phyloP scores from a whole-genome alignment of 2,329 filamentous ascomycete genomes.

The Parastagonospora nodorum region DNA sequence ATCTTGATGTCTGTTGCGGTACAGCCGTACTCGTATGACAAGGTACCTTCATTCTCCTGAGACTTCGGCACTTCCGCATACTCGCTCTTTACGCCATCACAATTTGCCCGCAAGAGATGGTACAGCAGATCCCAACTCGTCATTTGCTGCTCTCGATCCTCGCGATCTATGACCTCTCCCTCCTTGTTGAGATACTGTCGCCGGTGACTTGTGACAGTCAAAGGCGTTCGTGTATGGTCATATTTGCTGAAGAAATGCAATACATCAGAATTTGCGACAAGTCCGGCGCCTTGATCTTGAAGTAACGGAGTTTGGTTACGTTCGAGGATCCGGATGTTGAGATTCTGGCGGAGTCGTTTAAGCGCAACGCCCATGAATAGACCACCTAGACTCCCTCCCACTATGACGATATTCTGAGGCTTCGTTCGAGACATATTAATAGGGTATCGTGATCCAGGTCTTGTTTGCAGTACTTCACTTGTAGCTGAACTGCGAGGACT shows the following conservation, averaged over 20 bases:
- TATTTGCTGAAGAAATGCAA: conserved; percentile 28
- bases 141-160: conserved; percentile 28
- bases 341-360: conserved; percentile 25
- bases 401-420: conserved; percentile 27
- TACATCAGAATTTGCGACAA: conserved; percentile 27
- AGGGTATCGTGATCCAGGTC: not conserved
- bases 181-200: conserved; percentile 26
- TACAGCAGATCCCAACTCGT: conserved; percentile 39
- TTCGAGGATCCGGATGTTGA: conserved; percentile 31
- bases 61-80: conserved; percentile 19
- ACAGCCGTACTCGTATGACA: conserved; percentile 24
- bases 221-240: conserved; percentile 21
- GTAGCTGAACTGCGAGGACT: not conserved
- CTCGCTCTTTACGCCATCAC: conserved; percentile 26
- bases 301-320: conserved; percentile 30
- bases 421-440: conserved; percentile 14
- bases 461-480: no score
- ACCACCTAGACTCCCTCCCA: conserved; percentile 30
- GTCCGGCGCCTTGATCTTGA: conserved; percentile 34
- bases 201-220: conserved; percentile 24
- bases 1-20: conserved; percentile 16
- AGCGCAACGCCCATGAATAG: conserved; percentile 27
- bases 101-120: conserved; percentile 31
- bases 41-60: conserved; percentile 14
- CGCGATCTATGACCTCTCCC: conserved; percentile 22